A percentile compares a stretch with the other conserved stretches of the same genome.
Evolutionary conservation across 169 alveolate species (phyloP).

Genomic region (Plasmodium billcollinsi): DNA sequence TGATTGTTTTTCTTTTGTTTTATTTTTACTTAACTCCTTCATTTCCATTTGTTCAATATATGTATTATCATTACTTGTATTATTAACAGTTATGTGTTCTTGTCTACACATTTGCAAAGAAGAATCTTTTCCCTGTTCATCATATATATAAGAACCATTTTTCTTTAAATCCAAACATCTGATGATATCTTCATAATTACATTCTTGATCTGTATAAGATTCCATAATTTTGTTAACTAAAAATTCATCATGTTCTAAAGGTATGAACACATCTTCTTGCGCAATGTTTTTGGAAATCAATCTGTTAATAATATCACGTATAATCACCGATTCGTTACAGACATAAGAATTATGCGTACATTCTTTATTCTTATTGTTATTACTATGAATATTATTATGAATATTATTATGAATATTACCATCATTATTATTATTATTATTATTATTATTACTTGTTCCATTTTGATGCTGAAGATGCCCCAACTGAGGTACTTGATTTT

Average conservation of each 20-base stretch:
- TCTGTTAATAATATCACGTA: constrained; percentile 3
- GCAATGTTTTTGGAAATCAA: neutral
- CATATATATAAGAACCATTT: too few relatives aligned
- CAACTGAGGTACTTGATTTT: neutral
- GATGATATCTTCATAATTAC: neutral
- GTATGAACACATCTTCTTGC: constrained; percentile 12
- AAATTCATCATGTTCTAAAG: constrained; percentile 21
- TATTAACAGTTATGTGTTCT: too few relatives aligned
- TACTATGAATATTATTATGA: neutral
- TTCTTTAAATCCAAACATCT: too few relatives aligned
- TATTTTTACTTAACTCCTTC: too few relatives aligned
- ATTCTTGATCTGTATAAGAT: too few relatives aligned
- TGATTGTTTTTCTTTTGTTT: too few relatives aligned
- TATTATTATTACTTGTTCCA: neutral
- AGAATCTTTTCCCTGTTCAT: too few relatives aligned
- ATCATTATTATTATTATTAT: neutral
- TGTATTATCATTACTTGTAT: too few relatives aligned
- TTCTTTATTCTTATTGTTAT: neutral
- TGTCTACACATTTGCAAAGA: too few relatives aligned
- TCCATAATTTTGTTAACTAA: constrained; percentile 13
- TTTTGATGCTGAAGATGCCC: neutral
- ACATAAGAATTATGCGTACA: neutral
- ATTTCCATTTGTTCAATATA: too few relatives aligned
- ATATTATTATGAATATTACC: neutral
- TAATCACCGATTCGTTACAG: neutral